Evolutionary conservation across 192 early-diverging fungal genomes (phyloP), one percentile per base, ranked within the genome.

Genomic region (Spizellomyces punctatus): DNA sequence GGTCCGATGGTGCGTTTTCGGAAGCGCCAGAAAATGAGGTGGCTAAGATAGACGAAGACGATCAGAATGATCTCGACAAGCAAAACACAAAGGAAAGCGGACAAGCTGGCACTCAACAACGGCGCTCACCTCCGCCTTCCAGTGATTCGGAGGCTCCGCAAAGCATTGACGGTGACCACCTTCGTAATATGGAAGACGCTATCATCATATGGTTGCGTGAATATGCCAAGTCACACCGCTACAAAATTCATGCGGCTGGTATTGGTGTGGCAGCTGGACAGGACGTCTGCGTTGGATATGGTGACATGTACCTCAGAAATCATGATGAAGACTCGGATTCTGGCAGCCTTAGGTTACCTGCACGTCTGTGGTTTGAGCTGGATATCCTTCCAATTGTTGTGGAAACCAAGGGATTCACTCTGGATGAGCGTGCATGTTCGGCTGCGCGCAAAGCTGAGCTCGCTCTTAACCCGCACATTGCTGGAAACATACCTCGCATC

Each of bases 311-410:
- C 6, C 61, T 64, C 41, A 17, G n/a, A 7, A n/a, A 64, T 14
- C 10, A 46, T 21, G 22, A n/a, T 14, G 19, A n/a, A n/a, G 63
- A 22, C 44, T 12, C 63, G 12, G 63, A 22, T 9, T 1, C 59
- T 3, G 59, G 7, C n/a, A 63, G 49, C 9, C 36, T 75, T 14
- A 42, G 67, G 4, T 63, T 76, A n/a, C 69, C 41, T 36, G 54
- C 73, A 9, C 21, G 66, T 9, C 72, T 88, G 64, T 80, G 79
- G 69, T 83, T 87, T 44, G 91, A 93, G 59, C 69, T 92, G 10
- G 93, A 94, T 73, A 86, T 88, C 6, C 72, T 90, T 41, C 93
- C 93, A 9, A 89, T 92, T 73, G 75, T 88, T 72, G 81, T 93
- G 58, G 74, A 79, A 14, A 91, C 91, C 21, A 79, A 82, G 19